Evolutionary conservation across 352 stramenopile species (phyloP).

Genomic region (Phytopythium aichiense): DNA sequence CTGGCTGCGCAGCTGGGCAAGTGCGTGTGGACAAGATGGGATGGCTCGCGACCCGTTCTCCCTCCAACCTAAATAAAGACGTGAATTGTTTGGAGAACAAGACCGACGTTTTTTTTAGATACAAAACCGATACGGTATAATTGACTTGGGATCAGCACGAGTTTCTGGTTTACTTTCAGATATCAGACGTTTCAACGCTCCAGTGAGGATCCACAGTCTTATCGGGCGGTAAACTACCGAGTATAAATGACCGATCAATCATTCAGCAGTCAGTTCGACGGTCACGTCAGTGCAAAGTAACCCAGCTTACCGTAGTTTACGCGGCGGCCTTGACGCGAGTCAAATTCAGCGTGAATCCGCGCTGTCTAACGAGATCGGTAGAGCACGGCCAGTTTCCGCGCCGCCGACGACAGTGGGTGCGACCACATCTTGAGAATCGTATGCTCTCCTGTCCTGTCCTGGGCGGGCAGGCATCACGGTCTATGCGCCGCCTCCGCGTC

Average conservation of each 20-base stretch:
- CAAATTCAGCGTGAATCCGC: background rate
- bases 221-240: no score
- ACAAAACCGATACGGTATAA: background rate
- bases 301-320: no score
- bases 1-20: background rate
- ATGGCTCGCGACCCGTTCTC: background rate
- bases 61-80: background rate
- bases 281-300: no score
- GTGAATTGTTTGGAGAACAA: background rate
- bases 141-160: background rate
- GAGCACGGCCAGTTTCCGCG: background rate
- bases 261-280: no score
- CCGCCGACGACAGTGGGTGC: background rate
- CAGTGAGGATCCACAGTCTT: no score
- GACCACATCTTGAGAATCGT: background rate
- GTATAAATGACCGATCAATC: no score
- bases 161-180: background rate
- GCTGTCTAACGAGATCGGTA: constrained; percentile 2
- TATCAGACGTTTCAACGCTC: background rate
- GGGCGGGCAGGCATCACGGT: background rate
- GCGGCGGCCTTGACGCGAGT: no score
- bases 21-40: background rate
- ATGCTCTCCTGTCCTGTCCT: background rate
- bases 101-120: no score
- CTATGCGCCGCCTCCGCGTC: background rate